Evolutionary conservation across 2,329 filamentous ascomycete genomes (phyloP), one percentile per base, ranked within the genome.

Genomic region (Hypoxylon sp.): DNA sequence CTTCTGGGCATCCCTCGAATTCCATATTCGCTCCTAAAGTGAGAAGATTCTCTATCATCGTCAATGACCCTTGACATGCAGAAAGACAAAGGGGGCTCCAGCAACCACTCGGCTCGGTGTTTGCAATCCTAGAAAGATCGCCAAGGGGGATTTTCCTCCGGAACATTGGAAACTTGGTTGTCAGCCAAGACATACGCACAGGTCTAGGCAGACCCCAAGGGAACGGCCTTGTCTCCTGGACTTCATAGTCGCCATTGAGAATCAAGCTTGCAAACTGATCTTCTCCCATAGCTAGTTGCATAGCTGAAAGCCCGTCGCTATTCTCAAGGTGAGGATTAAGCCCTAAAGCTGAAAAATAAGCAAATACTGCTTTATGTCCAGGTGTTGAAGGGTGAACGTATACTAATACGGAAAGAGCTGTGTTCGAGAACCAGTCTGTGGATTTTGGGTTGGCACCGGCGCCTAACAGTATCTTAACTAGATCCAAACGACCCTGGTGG

Each of bases 81-180:
- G 25, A 14, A 6, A 54, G 1, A 5, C 65, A 65, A 32, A 62
- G 57, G 0, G 61, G 65, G 3, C 65, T 65, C 41, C 41, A 48
- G 8, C 7, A 8, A 29, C 14, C 11, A 19, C 37, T 19, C 1
- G 63, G 58, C n/a, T 65, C 39, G 3, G 43, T 37, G n/a, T 65
- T 62, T 21, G 51, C 43, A 46, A 65, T 58, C 9, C 23, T 46
- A 4, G 8, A 11, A 1, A 65, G 30, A 1, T 53, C 41, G 3
- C 43, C 23, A 11, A 12, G 8, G 6, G 53, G 16, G 25, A 63
- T 43, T 29, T 21, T 43, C 9, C 21, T 55, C 5, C 29, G 30
- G 11, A 63, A 46, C 27, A 43, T 53, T 6, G 3, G 6, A 21
- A 53, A 54, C 25, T 21, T 21, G 5, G 4, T 19, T 23, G 39